These are phyloP conservation scores for Phlyctochytrium planicorne DNA, from an alignment of 192 early-diverging fungal species.

Conservation along the genomic window DNA sequence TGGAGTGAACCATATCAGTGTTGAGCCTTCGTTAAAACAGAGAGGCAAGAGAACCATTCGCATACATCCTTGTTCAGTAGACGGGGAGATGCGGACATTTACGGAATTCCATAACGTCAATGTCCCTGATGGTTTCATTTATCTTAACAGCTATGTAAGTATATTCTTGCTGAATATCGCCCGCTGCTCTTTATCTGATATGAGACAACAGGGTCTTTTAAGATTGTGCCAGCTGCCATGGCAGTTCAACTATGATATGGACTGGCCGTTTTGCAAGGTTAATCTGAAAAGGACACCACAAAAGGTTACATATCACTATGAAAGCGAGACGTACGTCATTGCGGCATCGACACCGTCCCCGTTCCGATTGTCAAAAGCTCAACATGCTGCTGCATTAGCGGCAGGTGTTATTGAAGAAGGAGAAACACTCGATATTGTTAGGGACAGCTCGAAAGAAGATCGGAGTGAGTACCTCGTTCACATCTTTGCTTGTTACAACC, in stretches of 20 bases:
- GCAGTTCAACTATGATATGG: constrained; percentile 70
- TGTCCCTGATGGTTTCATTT: constrained; percentile 72
- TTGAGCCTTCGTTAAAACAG: constrained; percentile 27
- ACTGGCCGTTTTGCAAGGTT: constrained; percentile 75
- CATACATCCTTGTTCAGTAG: constrained; percentile 71
- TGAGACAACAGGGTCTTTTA: constrained; percentile 49
- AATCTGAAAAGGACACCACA: constrained; percentile 66
- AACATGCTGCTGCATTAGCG: constrained; percentile 53
- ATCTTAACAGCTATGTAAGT: constrained; percentile 64
- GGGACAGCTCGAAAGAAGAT: constrained; percentile 33
- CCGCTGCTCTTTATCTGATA: neutral
- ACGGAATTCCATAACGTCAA: constrained; percentile 77
- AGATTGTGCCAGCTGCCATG: constrained; percentile 65
- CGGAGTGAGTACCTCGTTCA: constrained; percentile 33
- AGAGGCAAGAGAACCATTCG: constrained; percentile 58
- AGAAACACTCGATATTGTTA: constrained; percentile 29
- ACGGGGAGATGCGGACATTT: constrained; percentile 68
- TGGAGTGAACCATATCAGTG: constrained; percentile 2
- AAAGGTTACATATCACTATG: constrained; percentile 79
- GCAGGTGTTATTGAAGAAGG: constrained; percentile 66
- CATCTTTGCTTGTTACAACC: neutral
- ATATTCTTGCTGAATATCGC: neutral
- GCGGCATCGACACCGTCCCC: constrained; percentile 64
- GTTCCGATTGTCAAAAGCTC: constrained; percentile 67
- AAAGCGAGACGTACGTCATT: constrained; percentile 78